Base-by-base conservation (phyloP, 2,329 filamentous ascomycete species). In the Clonostachys byssicola region DNA sequence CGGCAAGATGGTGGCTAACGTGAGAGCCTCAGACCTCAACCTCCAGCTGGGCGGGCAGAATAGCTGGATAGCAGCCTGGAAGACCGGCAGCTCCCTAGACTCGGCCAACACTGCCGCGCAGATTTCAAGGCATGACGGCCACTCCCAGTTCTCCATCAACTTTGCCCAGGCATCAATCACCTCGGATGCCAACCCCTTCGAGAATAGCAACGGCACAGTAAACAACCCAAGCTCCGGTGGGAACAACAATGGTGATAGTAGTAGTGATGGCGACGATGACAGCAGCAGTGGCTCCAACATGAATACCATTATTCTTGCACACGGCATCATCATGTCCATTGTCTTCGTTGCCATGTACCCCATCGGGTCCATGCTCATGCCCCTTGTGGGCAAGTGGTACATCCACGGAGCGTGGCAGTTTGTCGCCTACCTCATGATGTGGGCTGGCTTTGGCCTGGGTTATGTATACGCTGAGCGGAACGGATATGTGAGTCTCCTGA, bases 301-400 rank as follows among this genome's bases (percentile, higher is more conserved):
- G 44, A 51, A 59, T 12, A 58, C 55, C 5, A 56, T 70, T 9
- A 43, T 71, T 14, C 58, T 70, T 6, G 62, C 74, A 0, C 81
- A 85, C 51, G 83, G 81, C 43, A 69, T 82, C 53, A 65, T 86
- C 56, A 82, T 86, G 80, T 73, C 74, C 23, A 57, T 85, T 42
- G 75, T 78, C 16, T 81, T 85, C 52, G 71, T 78, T 5, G 56
- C 78, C 12, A 63, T 83, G 18, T 85, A 83, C 52, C 83, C 83
- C 1, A 53, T 84, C 4, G 83, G 81, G 6, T 72, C 82, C 9
- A 65, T 81, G 5, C 59, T 83, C 39, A 84, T 86, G 75, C 78
- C 81, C 4, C 51, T 85, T 5, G 51, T 83, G 7, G 74, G 77
- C 41, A 77, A 71, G 42, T 84, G 76, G 76, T 58, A 74, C 45